phyloP scores from a whole-genome alignment of 768 basidiomycete species.

The Termitomyces heimii region DNA sequence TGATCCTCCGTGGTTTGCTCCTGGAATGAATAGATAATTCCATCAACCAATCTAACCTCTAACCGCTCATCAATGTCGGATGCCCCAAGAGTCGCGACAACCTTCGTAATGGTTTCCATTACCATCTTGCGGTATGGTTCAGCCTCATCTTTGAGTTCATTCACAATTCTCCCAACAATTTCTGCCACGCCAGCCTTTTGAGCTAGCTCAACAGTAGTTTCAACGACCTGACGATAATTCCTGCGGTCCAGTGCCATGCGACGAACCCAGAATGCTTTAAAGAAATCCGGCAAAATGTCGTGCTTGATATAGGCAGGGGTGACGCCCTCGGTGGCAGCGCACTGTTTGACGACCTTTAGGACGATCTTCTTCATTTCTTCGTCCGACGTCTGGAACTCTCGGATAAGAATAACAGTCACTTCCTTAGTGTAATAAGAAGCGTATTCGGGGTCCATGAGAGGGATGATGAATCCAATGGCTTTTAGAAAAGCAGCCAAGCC shows the following conservation, averaged over 20 bases:
- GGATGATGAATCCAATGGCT: constrained; percentile 99
- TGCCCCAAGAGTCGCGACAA: constrained; percentile 89
- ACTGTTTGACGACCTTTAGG: constrained; percentile 97
- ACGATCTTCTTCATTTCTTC: constrained; percentile 99
- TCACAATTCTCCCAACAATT: constrained; percentile 85
- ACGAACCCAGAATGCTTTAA: constrained; percentile 98
- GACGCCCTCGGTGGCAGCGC: constrained; percentile 97
- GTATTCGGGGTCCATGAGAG: constrained; percentile 99
- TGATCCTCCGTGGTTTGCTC: constrained; percentile 99
- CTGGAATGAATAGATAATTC: constrained; percentile 99
- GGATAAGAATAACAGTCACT: constrained; percentile 93
- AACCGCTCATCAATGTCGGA: constrained; percentile 96
- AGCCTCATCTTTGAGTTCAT: constrained; percentile 87
- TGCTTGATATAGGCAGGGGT: constrained; percentile 94
- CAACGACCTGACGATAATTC: constrained; percentile 96
- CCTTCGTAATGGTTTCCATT: constrained; percentile 99
- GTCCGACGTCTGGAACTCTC: constrained; percentile 98
- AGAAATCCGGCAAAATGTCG: constrained; percentile 98
- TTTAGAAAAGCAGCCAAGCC: constrained; percentile 93
- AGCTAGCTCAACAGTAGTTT: constrained; percentile 97
- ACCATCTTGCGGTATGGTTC: constrained; percentile 98
- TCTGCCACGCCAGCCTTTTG: constrained; percentile 96
- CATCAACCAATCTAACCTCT: constrained; percentile 91
- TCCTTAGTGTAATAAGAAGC: constrained; percentile 99
- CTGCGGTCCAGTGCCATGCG: constrained; percentile 96